These are phyloP conservation scores for Sarocladium kiliense DNA, from an alignment of 2,329 filamentous ascomycete genomes.

Conservation along the genomic window DNA sequence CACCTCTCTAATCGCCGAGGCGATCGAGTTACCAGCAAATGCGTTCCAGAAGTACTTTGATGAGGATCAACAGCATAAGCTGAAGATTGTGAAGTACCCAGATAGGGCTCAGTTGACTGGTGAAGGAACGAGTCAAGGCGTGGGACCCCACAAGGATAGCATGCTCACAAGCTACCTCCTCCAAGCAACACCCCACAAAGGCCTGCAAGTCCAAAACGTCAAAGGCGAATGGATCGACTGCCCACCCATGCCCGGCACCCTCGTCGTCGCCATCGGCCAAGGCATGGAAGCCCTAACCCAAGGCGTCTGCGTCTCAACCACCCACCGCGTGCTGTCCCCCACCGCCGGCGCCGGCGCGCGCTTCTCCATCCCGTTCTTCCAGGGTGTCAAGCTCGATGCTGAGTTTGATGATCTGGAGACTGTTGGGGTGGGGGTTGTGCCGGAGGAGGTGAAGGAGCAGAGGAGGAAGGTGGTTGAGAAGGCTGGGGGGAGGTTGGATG, in stretches of 20 bases:
- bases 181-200: conserved; percentile 70
- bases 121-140: conserved; percentile 48
- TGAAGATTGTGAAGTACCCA: conserved; percentile 86
- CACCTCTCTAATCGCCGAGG: conserved; percentile 76
- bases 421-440: conserved; percentile 52
- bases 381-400: conserved; percentile 75
- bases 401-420: conserved; percentile 71
- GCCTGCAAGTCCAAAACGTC: conserved; percentile 79
- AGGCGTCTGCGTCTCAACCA: conserved; percentile 77
- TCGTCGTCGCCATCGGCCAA: conserved; percentile 85
- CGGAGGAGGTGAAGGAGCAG: conserved; percentile 58
- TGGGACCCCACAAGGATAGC: conserved; percentile 79
- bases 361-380: conserved; percentile 83
- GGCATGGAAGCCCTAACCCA: conserved; percentile 80
- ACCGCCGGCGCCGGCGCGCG: conserved; percentile 63
- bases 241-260: conserved; percentile 67
- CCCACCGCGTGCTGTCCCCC: conserved; percentile 77
- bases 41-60: conserved; percentile 82
- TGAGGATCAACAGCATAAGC: conserved; percentile 70
- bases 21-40: conserved; percentile 62
- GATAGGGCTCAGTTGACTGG: conserved; percentile 55
- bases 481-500: conserved; percentile 55
- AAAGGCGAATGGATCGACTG: conserved; percentile 77
- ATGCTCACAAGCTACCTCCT: conserved; percentile 80
- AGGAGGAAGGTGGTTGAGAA: conserved; percentile 52